phyloP scores from a whole-genome alignment of 768 basidiomycete genomes.

The Tephrocybe sp. region DNA sequence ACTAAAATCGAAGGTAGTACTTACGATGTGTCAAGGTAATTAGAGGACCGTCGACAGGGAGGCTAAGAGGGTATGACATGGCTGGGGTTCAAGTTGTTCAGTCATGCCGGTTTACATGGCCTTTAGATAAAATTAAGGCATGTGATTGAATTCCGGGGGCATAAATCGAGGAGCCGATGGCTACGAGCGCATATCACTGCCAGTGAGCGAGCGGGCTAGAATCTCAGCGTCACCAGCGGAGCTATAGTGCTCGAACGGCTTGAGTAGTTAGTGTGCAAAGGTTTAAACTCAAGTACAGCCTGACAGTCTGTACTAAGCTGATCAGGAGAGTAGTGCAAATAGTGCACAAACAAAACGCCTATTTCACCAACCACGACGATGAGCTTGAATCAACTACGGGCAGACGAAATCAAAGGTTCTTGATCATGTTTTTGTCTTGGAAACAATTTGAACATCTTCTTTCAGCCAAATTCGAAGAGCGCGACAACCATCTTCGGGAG shows the following conservation, averaged over 20 bases:
- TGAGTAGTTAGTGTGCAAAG: background rate
- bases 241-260: no score
- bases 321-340: slow-evolving; percentile 5
- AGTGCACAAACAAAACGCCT: slow-evolving; percentile 16
- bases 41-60: slow-evolving; percentile 50
- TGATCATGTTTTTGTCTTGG: background rate
- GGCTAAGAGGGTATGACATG: slow-evolving; percentile 46
- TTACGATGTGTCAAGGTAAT: slow-evolving; percentile 69
- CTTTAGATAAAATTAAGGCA: slow-evolving; percentile 2
- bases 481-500: slow-evolving; percentile 80
- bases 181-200: no score
- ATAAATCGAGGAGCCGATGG: no score
- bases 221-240: no score
- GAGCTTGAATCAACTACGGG: slow-evolving; percentile 37
- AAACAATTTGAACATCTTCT: background rate
- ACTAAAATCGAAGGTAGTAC: slow-evolving; percentile 8
- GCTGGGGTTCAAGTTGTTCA: background rate
- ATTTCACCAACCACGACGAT: slow-evolving; percentile 26
- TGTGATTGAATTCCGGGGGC: slow-evolving; percentile 19
- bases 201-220: no score
- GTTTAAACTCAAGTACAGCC: background rate
- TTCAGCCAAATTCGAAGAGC: slow-evolving; percentile 60
- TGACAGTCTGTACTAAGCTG: background rate
- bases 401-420: slow-evolving; percentile 51
- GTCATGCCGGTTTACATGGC: background rate